Evolutionary conservation across 202 grass and related monocot species (phyloP), one percentile per base, ranked within the genome.

Genomic region (Brachypodium distachyon): DNA sequence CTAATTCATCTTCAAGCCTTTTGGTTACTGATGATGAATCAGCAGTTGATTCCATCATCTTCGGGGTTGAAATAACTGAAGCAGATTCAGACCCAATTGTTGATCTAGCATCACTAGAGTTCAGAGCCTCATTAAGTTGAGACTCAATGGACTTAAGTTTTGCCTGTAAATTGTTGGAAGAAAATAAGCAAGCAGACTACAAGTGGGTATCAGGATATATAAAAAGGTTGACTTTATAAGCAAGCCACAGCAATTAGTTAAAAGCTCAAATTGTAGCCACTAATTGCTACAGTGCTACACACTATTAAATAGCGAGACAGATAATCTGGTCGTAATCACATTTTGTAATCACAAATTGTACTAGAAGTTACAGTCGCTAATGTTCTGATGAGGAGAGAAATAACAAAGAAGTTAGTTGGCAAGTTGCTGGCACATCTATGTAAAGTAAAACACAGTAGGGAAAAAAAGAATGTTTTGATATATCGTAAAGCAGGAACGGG

Each of bases 1-100:
- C 80, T 51, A 98, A 83, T 83, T 98, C 95, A 38, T 98, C 91
- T 77, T 98, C 95, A 44, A 98, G 95, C 72, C 89, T 98, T 81
- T 92, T 98, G 50, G 89, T 95, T 27, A 98, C 83, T 77, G 76
- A 80, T 13, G 76, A 86, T 48, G 95, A 98, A 62, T 98, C 95
- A 72, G 87, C 89, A 85, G 79, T 85, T 48, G 92, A 89, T 73
- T 95, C 95, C 8, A 61, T 57, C 72, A 81, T 43, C 78, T 95
- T 98, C 83, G 87, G 77, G 26, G 82, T 82, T 55, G 91, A 92
- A 79, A 90, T 60, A 76, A 92, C 87, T 28, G 95, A 92, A 72
- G 82, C 74, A 28, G 89, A 83, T 83, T 94, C 91, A 86, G 89
- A 94, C 61, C 95, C 83, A 72, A 92, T 83, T 71, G 87, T 92